Evolutionary conservation across 2,329 filamentous ascomycete species (phyloP).

Genomic region (Aspergillus fumigatus): DNA sequence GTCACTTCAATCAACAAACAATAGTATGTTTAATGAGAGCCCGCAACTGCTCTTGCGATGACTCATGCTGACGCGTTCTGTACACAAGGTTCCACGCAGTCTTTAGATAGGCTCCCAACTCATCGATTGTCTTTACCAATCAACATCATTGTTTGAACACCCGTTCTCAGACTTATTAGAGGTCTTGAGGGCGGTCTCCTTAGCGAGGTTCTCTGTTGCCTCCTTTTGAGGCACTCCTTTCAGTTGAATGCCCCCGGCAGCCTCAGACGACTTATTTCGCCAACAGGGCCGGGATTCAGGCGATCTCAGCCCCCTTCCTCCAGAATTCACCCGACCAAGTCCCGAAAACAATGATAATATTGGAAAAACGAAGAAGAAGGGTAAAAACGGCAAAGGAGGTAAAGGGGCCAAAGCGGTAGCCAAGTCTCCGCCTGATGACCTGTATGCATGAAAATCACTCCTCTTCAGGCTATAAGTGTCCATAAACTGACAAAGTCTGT

Average conservation of each 20-base stretch:
- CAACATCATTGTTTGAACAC: constrained; percentile 4
- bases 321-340: constrained; percentile 22
- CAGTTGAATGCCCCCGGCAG: constrained; percentile 42
- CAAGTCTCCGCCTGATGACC: constrained; percentile 30
- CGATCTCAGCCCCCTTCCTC: constrained; percentile 25
- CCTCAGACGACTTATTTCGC: constrained; percentile 35
- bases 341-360: constrained; percentile 29
- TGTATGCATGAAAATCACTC: constrained; percentile 25
- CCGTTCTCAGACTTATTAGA: constrained; percentile 31
- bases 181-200: constrained; percentile 29
- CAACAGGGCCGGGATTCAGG: constrained; percentile 34
- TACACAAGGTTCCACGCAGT: background rate
- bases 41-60: background rate
- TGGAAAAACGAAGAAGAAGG: constrained; percentile 39
- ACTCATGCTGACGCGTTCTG: background rate
- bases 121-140: constrained; percentile 4
- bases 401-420: constrained; percentile 30
- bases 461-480: constrained; percentile 6
- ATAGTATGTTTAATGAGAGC: background rate
- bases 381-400: constrained; percentile 33
- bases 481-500: background rate
- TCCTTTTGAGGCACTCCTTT: constrained; percentile 24
- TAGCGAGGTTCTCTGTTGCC: constrained; percentile 18
- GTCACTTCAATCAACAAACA: background rate
- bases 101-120: background rate